Evolutionary conservation across 176 grass and related monocot species (phyloP).

Genomic region (Musa troglodytarum): DNA sequence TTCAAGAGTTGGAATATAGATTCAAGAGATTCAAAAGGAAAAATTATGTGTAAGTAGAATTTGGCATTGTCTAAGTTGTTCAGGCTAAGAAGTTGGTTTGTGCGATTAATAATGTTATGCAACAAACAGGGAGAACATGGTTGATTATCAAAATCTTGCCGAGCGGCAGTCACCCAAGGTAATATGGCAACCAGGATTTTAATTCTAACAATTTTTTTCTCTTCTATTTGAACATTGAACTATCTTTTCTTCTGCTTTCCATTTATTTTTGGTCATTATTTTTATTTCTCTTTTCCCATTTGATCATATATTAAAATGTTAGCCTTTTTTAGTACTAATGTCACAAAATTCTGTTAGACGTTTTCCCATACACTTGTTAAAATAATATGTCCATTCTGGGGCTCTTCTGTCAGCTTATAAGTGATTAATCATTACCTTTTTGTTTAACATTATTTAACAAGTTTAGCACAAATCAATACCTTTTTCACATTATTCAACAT

Average conservation of each 20-base stretch:
- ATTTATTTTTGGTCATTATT: background rate
- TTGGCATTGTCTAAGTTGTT: constrained; percentile 6
- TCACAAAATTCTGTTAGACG: background rate
- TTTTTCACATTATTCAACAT: background rate
- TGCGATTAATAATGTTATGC: constrained; percentile 28
- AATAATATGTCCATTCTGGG: no score
- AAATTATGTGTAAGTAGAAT: constrained; percentile 64
- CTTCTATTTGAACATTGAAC: no score
- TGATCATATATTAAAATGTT: no score
- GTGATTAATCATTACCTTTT: no score
- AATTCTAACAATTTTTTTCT: background rate
- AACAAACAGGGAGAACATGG: constrained; percentile 38
- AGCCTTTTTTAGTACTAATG: no score
- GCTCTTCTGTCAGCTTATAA: no score
- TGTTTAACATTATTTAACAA: no score
- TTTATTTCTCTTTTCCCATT: no score
- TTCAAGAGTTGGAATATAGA: constrained; percentile 53
- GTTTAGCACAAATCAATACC: no score
- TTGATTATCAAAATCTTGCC: constrained; percentile 60
- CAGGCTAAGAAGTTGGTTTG: background rate
- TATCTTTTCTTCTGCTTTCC: background rate
- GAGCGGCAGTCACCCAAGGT: constrained; percentile 77
- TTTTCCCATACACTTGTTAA: no score
- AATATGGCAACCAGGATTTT: constrained; percentile 6
- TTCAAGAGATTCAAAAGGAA: constrained; percentile 64